Evolutionary conservation across 345 rosid species (phyloP).

Genomic region (Eucalyptus curtisii): DNA sequence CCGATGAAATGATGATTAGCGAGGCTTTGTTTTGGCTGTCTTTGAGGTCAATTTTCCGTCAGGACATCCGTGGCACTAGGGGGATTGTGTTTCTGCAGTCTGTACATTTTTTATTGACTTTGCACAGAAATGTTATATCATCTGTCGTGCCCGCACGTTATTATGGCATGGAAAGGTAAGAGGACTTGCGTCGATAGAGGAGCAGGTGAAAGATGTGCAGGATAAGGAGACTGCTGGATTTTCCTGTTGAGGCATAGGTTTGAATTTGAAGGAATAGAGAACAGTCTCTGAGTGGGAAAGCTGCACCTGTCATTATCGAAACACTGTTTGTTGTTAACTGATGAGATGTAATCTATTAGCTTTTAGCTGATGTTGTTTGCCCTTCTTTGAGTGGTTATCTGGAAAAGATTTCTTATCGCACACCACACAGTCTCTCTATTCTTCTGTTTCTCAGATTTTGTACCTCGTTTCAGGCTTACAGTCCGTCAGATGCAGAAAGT

Average conservation of each 20-base stretch:
- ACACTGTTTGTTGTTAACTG: background rate
- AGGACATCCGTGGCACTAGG: background rate
- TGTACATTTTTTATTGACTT: background rate
- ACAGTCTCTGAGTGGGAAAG: background rate
- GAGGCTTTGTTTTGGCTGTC: background rate
- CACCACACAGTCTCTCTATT: background rate
- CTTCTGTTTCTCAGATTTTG: background rate
- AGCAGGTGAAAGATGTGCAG: background rate
- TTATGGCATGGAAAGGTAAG: background rate
- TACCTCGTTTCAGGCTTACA: slow-evolving; percentile 12
- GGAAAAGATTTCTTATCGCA: background rate
- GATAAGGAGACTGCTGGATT: background rate
- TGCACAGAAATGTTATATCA: background rate
- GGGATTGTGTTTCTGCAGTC: background rate
- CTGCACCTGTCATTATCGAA: background rate
- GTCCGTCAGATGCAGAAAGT: slow-evolving; percentile 1
- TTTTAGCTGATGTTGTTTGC: background rate
- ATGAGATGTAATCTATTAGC: background rate
- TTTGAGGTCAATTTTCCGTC: background rate
- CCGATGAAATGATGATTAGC: background rate
- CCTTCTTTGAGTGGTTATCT: background rate
- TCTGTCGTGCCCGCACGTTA: background rate
- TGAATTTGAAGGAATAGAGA: background rate
- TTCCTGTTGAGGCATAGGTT: background rate
- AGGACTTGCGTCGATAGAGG: background rate